These are phyloP conservation scores for Globisporangium uncinulatum DNA, from an alignment of 352 stramenopile species.

Conservation along the genomic window DNA sequence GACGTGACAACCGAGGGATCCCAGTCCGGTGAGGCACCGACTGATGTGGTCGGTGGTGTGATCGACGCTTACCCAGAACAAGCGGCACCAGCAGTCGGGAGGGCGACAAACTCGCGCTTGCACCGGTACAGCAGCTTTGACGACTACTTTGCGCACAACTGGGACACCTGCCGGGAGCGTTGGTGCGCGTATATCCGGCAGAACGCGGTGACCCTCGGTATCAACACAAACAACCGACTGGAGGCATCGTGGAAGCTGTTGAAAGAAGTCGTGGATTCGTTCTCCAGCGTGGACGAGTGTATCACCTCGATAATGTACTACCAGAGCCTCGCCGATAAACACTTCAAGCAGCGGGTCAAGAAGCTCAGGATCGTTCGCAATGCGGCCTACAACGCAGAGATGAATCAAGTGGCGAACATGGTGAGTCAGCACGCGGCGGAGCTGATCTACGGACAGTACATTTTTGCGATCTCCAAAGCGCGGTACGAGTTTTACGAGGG, in stretches of 20 bases:
- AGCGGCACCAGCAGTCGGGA: background rate
- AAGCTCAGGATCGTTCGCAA: constrained; percentile 8
- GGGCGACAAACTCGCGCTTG: too few relatives aligned
- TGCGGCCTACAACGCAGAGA: constrained; percentile 14
- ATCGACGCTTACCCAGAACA: too few relatives aligned
- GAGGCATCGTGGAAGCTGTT: constrained; percentile 23
- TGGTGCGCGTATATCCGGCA: constrained; percentile 14
- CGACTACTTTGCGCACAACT: constrained; percentile 20
- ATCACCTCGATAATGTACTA: constrained; percentile 17
- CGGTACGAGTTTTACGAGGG: constrained; percentile 16
- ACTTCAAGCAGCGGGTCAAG: constrained; percentile 12
- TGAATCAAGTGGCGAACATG: constrained; percentile 11
- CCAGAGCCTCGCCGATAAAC: constrained; percentile 12
- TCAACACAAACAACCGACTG: constrained; percentile 25
- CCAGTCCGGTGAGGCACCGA: too few relatives aligned
- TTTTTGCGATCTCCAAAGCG: constrained; percentile 3
- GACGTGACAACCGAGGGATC: too few relatives aligned
- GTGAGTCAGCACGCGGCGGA: constrained; percentile 20
- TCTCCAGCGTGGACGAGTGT: constrained; percentile 18
- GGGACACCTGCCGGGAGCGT: constrained; percentile 11
- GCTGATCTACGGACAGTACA: constrained; percentile 15
- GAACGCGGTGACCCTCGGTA: constrained; percentile 13
- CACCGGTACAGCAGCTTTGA: constrained; percentile 8
- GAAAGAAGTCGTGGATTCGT: constrained; percentile 12
- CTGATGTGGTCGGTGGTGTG: too few relatives aligned